Base-by-base conservation (phyloP, 2,329 filamentous ascomycete genomes). In the Fusarium sp. region DNA sequence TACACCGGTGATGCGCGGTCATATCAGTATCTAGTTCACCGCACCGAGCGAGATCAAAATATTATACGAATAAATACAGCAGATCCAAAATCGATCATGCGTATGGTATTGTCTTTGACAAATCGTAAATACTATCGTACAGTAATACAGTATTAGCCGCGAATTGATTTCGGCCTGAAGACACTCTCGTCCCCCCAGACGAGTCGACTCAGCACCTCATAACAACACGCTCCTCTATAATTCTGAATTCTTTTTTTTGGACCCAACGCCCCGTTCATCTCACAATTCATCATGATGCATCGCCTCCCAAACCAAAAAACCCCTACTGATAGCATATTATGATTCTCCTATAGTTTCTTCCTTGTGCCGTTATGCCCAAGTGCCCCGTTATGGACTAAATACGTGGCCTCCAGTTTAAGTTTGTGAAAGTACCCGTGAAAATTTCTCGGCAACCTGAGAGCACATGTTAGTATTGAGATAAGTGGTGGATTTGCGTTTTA, bases 101-200 rank as follows among this genome's bases (percentile, higher is more conserved):
- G 70, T 73, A 72, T 72, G 65, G 49, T 74, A 70, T 68, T 71
- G 59, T 70, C 66, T 71, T 70, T 71, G 73, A 75, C 73, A 76
- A 72, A 62, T 73, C 68, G 30, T 72, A 74, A 65, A 67, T 74
- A 73, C 67, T 77, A 80, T 81, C 75, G 76, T 81, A 81, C 79
- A 81, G 73, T 75, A 73, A 78, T 80, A 78, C 79, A 76, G 73
- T 75, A 77, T 79, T 80, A 79, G 42, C 73, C 75, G 74, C 72
- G 69, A 70, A 47, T 73, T 71, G 63, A 63, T 69, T 46, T 58
- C 40, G 51, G 52, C 53, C 65, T 40, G 32, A 45, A 40, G 51
- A 61, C 53, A 55, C 58, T 24, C 70, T 60, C 63, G 65, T 63
- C 70, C 72, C 76, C 74, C 77, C 73, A 72, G 75, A 72, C 70